Conservation (phyloP, 2,329 filamentous ascomycete genomes). For the Elsinoe australis region DNA sequence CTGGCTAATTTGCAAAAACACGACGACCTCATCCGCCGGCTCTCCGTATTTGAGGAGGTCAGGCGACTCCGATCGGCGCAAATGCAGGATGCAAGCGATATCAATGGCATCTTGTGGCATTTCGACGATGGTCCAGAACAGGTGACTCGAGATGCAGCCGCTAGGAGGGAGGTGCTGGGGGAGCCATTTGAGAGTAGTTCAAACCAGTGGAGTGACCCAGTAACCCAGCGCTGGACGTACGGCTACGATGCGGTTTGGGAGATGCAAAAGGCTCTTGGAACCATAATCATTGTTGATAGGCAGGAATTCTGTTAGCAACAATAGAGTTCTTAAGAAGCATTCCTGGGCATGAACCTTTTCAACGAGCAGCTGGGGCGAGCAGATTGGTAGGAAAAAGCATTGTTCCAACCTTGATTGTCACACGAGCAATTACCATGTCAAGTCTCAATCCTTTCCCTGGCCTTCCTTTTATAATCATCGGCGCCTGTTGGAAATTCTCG, state of each 20-base stretch:
- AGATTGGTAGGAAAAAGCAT: no score
- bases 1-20: neutral
- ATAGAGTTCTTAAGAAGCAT: no score
- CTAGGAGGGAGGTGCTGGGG: constrained; percentile 33
- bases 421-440: no score
- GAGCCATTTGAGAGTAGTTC: constrained; percentile 34
- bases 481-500: no score
- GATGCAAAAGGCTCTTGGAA: neutral
- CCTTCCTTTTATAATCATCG: no score
- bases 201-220: constrained; percentile 45
- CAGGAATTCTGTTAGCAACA: no score
- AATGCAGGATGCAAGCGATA: constrained; percentile 8
- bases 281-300: no score
- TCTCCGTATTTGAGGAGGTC: neutral
- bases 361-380: no score
- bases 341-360: no score
- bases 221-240: constrained; percentile 43
- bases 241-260: constrained; percentile 38
- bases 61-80: neutral
- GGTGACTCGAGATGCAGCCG: neutral
- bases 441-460: no score
- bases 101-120: constrained; percentile 7
- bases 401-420: no score
- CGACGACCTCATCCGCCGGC: neutral
- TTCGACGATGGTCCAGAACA: constrained; percentile 10